Conservation (phyloP, 345 rosid genomes). For the Carallia brachiata region DNA sequence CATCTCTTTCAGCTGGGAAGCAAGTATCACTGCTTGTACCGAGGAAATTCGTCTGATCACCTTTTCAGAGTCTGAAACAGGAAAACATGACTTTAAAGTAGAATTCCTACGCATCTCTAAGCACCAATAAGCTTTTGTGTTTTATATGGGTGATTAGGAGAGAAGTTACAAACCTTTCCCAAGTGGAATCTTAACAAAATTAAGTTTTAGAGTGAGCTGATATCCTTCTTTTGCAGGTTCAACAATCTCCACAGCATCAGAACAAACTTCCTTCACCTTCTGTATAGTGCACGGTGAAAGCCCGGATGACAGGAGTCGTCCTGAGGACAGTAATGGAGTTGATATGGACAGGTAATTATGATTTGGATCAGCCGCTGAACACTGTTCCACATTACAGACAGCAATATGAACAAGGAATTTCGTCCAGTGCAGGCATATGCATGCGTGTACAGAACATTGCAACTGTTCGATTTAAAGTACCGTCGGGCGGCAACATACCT, state of each 20-base stretch:
- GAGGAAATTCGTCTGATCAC: conserved; percentile 58
- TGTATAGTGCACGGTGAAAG: conserved; percentile 42
- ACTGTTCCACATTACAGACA: conserved; percentile 38
- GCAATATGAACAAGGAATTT: no score
- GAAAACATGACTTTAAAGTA: conserved; percentile 10
- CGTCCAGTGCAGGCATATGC: no score
- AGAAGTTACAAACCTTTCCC: conserved; percentile 52
- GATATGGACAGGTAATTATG: conserved; percentile 51
- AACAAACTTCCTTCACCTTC: conserved; percentile 44
- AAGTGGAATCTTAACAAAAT: conserved; percentile 54
- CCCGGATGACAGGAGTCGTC: conserved; percentile 32
- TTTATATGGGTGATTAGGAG: neutral
- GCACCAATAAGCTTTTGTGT: neutral
- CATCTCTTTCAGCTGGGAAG: conserved; percentile 77
- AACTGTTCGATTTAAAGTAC: no score
- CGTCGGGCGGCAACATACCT: conserved; percentile 37
- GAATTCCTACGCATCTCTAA: no score
- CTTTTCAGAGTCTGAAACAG: conserved; percentile 55
- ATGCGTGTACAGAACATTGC: no score
- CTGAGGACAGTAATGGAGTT: conserved; percentile 59
- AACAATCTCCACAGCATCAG: conserved; percentile 60
- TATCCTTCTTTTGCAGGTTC: conserved; percentile 80
- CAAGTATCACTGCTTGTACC: conserved; percentile 65
- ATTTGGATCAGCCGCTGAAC: conserved; percentile 54
- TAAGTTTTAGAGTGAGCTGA: conserved; percentile 67